phyloP scores from a whole-genome alignment of 768 basidiomycete genomes.

The Boletus sp. region DNA sequence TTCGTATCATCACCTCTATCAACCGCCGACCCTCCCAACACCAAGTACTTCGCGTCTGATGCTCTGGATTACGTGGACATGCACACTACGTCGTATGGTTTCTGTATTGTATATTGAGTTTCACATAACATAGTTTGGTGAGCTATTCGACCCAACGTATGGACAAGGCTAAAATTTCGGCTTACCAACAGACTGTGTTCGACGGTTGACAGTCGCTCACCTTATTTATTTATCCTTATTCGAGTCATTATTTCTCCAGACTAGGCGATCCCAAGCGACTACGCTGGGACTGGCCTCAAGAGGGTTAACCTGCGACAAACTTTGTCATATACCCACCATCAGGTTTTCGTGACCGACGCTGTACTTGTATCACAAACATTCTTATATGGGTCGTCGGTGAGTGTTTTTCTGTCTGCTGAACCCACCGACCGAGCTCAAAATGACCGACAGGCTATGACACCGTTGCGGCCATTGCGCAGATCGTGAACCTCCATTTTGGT shows the following conservation, averaged over 20 bases:
- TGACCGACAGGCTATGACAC: conserved; percentile 70
- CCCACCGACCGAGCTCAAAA: neutral
- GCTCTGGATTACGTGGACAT: neutral
- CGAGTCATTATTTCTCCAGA: conserved; percentile 2
- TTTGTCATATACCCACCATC: conserved; percentile 5
- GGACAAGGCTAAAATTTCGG: neutral
- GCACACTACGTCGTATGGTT: neutral
- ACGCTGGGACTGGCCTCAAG: neutral
- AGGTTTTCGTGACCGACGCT: conserved; percentile 5
- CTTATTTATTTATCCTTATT: conserved; percentile 11
- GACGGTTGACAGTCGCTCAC: conserved; percentile 3
- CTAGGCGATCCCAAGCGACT: neutral
- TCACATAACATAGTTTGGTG: neutral
- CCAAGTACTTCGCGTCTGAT: neutral
- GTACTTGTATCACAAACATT: conserved; percentile 10
- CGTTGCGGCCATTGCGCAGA: conserved; percentile 82
- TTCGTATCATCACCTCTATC: neutral
- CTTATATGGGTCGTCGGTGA: conserved; percentile 25
- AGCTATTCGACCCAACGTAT: neutral
- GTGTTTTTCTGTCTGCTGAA: neutral
- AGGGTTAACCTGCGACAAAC: neutral
- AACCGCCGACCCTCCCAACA: neutral
- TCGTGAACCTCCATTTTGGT: conserved; percentile 68
- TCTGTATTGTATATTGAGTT: neutral
- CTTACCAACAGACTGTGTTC: conserved; percentile 1